Evolutionary conservation across 768 basidiomycete genomes (phyloP).

Genomic region (Pisolithus sp.): DNA sequence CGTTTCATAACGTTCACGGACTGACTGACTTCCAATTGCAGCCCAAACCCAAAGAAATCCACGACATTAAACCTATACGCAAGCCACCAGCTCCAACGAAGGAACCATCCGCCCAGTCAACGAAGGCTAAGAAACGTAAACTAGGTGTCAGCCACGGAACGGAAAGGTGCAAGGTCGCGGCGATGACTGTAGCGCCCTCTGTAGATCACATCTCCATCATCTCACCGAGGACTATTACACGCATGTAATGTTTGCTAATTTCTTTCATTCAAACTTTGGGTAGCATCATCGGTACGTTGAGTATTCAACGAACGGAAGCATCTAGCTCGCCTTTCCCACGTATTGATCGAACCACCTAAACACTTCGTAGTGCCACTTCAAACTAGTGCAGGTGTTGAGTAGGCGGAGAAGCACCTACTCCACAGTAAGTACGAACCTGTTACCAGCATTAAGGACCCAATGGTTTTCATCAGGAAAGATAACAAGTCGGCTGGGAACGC

Average conservation of each 20-base stretch:
- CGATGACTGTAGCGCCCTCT: slow-evolving; percentile 5
- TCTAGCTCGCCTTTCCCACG: slow-evolving; percentile 33
- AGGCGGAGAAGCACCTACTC: no score
- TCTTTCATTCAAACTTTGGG: no score
- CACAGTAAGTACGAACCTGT: slow-evolving; percentile 41
- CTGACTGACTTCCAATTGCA: slow-evolving; percentile 13
- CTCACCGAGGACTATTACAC: no score
- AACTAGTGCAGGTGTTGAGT: slow-evolving; percentile 31
- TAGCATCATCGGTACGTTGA: no score
- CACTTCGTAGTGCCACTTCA: slow-evolving; percentile 95
- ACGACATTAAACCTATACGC: slow-evolving; percentile 23
- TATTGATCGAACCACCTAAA: slow-evolving; percentile 83
- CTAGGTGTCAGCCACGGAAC: not conserved
- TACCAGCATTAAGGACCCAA: slow-evolving; percentile 80
- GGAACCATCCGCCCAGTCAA: slow-evolving; percentile 1
- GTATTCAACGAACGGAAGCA: not conserved
- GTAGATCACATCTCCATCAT: no score
- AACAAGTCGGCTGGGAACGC: slow-evolving; percentile 68
- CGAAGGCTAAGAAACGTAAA: slow-evolving; percentile 19
- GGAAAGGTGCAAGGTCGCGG: slow-evolving; percentile 7
- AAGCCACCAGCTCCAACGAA: slow-evolving; percentile 5
- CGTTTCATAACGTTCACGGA: not conserved
- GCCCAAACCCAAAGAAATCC: slow-evolving; percentile 37
- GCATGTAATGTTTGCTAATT: no score
- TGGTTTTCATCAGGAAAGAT: slow-evolving; percentile 91